Conservation (phyloP, 2,329 filamentous ascomycete genomes). For the Xylariaceae sp. region DNA sequence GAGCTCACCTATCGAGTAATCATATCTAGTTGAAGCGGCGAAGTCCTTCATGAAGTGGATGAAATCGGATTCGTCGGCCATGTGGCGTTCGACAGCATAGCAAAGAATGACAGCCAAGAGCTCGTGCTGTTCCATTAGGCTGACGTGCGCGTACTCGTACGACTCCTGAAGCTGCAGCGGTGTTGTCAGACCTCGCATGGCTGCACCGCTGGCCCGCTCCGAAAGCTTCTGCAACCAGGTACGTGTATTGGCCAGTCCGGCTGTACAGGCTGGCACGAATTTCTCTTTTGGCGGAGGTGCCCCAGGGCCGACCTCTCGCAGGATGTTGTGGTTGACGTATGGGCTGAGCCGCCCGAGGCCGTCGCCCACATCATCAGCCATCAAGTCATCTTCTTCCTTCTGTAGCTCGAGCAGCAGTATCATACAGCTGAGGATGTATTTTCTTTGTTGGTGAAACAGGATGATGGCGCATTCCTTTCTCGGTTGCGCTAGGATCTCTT, state of each 20-base stretch:
- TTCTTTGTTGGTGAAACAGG: slow-evolving; percentile 79
- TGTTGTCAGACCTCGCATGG: slow-evolving; percentile 62
- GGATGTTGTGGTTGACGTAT: slow-evolving; percentile 52
- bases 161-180: slow-evolving; percentile 62
- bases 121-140: slow-evolving; percentile 85
- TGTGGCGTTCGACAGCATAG: slow-evolving; percentile 70
- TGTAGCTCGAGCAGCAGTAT: slow-evolving; percentile 71
- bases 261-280: slow-evolving; percentile 70
- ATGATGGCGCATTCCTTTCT: slow-evolving; percentile 76
- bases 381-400: slow-evolving; percentile 53
- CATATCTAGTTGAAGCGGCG: slow-evolving; percentile 69
- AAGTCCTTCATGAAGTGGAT: slow-evolving; percentile 62
- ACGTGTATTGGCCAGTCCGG: slow-evolving; percentile 70
- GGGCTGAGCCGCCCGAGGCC: slow-evolving; percentile 48
- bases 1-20: slow-evolving; percentile 35
- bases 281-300: slow-evolving; percentile 44
- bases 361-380: slow-evolving; percentile 45
- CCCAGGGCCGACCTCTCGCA: slow-evolving; percentile 43
- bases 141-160: slow-evolving; percentile 72
- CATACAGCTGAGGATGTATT: slow-evolving; percentile 76
- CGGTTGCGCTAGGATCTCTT: slow-evolving; percentile 62
- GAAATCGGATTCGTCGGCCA: slow-evolving; percentile 68
- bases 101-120: slow-evolving; percentile 74
- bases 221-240: slow-evolving; percentile 68
- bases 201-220: slow-evolving; percentile 70